phyloP scores from a whole-genome alignment of 148 eudicot genomes.

The Cornus controversa region DNA sequence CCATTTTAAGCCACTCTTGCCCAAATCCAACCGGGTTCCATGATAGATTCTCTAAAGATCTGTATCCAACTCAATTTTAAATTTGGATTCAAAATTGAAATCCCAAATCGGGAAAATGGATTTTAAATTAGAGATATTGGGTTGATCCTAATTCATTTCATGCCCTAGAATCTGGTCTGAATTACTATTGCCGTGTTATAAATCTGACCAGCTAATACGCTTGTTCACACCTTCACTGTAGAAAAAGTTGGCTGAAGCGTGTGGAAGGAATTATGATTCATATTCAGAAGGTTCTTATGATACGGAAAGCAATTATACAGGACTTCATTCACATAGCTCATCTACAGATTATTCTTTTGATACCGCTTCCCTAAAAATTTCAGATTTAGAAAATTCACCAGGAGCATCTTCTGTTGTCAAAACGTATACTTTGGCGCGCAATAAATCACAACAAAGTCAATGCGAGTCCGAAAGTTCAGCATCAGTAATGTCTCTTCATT shows the following conservation, averaged over 20 bases:
- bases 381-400: conserved; percentile 29
- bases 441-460: conserved; percentile 22
- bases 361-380: conserved; percentile 22
- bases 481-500: conserved; percentile 33
- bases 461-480: conserved; percentile 18
- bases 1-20: too few species aligned
- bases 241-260: conserved; percentile 34
- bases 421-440: conserved; percentile 2
- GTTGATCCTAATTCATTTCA: too few species aligned
- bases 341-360: conserved; percentile 26
- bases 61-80: too few species aligned
- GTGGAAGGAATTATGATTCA: conserved; percentile 30
- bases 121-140: too few species aligned
- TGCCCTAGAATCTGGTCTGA: too few species aligned
- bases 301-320: conserved; percentile 39
- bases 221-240: conserved; percentile 20
- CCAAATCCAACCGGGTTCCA: too few species aligned
- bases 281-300: conserved; percentile 52
- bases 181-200: not conserved
- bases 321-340: conserved; percentile 26
- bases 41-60: too few species aligned
- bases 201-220: not conserved
- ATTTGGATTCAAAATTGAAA: too few species aligned
- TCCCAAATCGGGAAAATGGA: too few species aligned
- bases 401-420: conserved; percentile 21